These are phyloP conservation scores for Cladosporium phlei DNA, from an alignment of 2,329 filamentous ascomycete genomes.

Conservation along the genomic window DNA sequence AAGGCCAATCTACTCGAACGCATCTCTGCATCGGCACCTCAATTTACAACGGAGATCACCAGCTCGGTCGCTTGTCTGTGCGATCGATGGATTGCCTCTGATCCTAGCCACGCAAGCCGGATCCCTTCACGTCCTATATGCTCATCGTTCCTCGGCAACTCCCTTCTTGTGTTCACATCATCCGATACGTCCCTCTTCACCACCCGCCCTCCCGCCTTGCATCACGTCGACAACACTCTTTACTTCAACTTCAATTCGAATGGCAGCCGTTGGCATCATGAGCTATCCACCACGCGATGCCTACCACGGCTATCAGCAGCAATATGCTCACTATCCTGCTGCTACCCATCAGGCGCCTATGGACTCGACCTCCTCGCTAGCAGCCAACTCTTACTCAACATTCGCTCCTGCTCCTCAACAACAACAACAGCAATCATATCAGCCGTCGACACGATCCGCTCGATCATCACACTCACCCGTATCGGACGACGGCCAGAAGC, in stretches of 20 bases:
- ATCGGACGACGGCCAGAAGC: constrained; percentile 51
- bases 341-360: constrained; percentile 20
- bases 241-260: constrained; percentile 14
- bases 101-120: constrained; percentile 10
- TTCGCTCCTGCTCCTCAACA: constrained; percentile 17
- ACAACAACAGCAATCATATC: constrained; percentile 14
- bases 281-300: constrained; percentile 25
- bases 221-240: neutral
- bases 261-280: constrained; percentile 30
- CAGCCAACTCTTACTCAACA: constrained; percentile 21
- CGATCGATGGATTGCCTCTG: constrained; percentile 9
- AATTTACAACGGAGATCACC: constrained; percentile 14
- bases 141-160: constrained; percentile 6
- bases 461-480: constrained; percentile 20
- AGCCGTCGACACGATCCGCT: constrained; percentile 17
- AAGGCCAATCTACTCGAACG: constrained; percentile 13
- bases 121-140: constrained; percentile 6
- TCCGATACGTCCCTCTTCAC: constrained; percentile 11
- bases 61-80: constrained; percentile 11
- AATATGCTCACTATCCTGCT: constrained; percentile 25
- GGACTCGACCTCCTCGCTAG: constrained; percentile 17
- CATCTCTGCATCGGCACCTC: constrained; percentile 11
- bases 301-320: constrained; percentile 26
- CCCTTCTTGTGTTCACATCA: constrained; percentile 14
- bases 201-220: constrained; percentile 3